Evolutionary conservation across 805 yeast genomes (phyloP), one percentile per base, ranked within the genome.

Genomic region (Saturnispora galanensis): DNA sequence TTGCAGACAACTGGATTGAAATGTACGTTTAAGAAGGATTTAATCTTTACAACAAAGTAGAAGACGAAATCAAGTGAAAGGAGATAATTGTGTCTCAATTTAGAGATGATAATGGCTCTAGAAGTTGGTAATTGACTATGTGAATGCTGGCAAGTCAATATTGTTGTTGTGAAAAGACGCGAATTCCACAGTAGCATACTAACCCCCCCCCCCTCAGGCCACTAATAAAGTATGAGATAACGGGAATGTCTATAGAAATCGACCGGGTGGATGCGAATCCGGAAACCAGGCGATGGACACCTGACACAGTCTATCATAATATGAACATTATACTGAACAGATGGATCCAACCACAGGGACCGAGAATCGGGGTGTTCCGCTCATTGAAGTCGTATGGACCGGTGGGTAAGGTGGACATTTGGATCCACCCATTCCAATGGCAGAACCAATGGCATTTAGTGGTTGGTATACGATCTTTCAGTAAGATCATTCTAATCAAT

Each of bases 401-500:
- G 1, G 54, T 49, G 32, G 35, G 34, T 1, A 39, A 45, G 10
- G 42, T 50, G 12, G 56, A 53, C n/a, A 35, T 60, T 17, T 45
- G 55, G 8, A 53, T 63, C 37, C 62, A 58, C 40, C 67, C 67
- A 3, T 60, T 63, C 32, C 42, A 39, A 15, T 60, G 60, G 59
- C 51, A 50, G 10, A 52, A 53, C 21, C 54, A 59, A 34, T 63
- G 66, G 66, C 64, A 63, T 47, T 44, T 63, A 15, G 65, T 64
- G 1, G 46, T 63, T 17, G 64, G 58, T 16, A 56, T 63, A 38
- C 50, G 50, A 31, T 41, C 51, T 9, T 44, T 45, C 29, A 50
- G 52, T 26, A 58, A 55, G 39, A 47, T 62, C 11, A 52, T 62
- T 3, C 41, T 62, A 13, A 40, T 62, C 7, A 48, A 62, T 45